Conservation (phyloP, 192 early-diverging fungal genomes). For the Podila horticola region DNA sequence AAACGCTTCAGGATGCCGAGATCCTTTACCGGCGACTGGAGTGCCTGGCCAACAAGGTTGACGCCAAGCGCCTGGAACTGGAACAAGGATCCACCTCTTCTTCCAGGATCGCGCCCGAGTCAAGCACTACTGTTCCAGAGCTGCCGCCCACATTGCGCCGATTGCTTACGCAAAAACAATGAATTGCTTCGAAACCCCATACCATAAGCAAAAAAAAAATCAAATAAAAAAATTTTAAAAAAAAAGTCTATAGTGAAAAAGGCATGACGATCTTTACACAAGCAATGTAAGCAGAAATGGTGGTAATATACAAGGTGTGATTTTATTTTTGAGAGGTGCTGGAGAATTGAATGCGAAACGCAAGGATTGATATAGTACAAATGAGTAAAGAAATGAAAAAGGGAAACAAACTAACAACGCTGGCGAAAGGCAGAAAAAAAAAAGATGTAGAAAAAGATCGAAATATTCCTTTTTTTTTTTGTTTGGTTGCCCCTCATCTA, state of each 20-base stretch:
- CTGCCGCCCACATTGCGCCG: neutral
- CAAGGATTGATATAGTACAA: too few relatives aligned
- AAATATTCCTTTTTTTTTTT: too few relatives aligned
- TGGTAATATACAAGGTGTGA: too few relatives aligned
- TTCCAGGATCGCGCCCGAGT: neutral
- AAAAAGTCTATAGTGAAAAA: neutral
- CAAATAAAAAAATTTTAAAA: neutral
- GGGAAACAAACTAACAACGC: too few relatives aligned
- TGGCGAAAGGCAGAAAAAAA: too few relatives aligned
- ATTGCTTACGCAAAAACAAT: neutral
- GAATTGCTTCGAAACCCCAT: neutral
- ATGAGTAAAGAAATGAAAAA: too few relatives aligned
- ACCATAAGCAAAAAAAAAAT: neutral
- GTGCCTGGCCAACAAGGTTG: conserved; percentile 58
- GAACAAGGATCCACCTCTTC: too few relatives aligned
- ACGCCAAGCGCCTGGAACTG: conserved; percentile 29
- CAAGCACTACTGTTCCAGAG: neutral
- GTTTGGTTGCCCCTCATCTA: neutral
- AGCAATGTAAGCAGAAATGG: neutral
- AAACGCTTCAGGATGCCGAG: conserved; percentile 82
- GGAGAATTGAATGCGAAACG: too few relatives aligned
- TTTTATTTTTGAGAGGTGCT: too few relatives aligned
- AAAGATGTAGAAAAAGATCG: too few relatives aligned
- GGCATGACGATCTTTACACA: neutral
- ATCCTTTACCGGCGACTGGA: conserved; percentile 74